phyloP scores from a whole-genome alignment of 306 rosid genomes.

The Vigna nakashimae region DNA sequence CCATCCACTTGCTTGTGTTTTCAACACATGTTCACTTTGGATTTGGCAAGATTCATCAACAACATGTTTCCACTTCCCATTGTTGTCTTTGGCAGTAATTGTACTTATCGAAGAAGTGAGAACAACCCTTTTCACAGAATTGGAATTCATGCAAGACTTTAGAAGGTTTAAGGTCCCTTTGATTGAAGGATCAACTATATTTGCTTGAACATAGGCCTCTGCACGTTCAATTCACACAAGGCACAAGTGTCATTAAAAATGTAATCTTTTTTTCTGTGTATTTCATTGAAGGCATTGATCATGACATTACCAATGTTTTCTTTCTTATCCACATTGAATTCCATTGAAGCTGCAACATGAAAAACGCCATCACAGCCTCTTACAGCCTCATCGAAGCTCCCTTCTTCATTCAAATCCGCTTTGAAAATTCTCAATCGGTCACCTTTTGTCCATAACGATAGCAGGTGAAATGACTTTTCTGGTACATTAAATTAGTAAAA shows the following conservation, averaged over 20 bases:
- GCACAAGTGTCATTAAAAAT: not conserved
- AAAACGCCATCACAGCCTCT: conserved; percentile 75
- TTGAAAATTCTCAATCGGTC: conserved; percentile 66
- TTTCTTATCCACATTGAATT: conserved; percentile 51
- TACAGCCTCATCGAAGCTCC: conserved; percentile 80
- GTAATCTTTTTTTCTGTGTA: not conserved
- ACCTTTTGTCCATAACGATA: conserved; percentile 57
- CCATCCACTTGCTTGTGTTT: conserved; percentile 77
- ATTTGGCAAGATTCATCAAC: conserved; percentile 82
- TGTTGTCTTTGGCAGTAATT: conserved; percentile 64
- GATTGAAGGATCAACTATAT: conserved; percentile 66
- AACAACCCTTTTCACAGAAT: conserved; percentile 77
- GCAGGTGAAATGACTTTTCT: conserved; percentile 68
- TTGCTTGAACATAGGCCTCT: conserved; percentile 68
- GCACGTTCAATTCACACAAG: conserved; percentile 32
- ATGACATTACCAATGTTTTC: conserved; percentile 61
- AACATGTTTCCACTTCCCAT: conserved; percentile 58
- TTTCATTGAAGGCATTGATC: not conserved
- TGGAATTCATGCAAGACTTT: conserved; percentile 69
- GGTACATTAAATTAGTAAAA: conserved; percentile 31
- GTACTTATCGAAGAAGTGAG: conserved; percentile 88
- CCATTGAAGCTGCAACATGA: conserved; percentile 83
- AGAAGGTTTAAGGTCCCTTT: conserved; percentile 71
- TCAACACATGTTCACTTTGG: conserved; percentile 54
- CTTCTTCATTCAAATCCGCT: conserved; percentile 70